Evolutionary conservation across 352 stramenopile genomes (phyloP), one percentile per base, ranked within the genome.

Genomic region (Saprolegnia diclina): DNA sequence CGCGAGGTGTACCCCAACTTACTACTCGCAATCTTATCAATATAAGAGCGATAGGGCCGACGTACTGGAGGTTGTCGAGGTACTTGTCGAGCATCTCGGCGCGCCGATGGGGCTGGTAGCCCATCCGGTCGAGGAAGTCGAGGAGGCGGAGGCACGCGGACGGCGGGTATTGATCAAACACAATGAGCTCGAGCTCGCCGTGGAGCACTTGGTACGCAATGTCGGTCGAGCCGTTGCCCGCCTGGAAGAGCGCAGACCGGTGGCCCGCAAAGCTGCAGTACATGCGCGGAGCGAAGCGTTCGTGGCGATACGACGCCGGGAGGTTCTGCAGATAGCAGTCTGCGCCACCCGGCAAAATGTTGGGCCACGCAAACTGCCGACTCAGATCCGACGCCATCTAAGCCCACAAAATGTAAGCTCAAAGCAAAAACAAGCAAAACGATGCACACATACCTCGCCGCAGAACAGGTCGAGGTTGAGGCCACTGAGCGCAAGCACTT

Each of bases 281-380:
- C 9, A 94, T 72, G 16, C 83, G 63, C 35, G 86, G 83, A 71
- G 83, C 89, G 0, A 76, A 74, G 70, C 91, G 90, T 13, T 80
- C 81, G 54, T 88, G 75, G 46, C 80, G 85, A 45, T 77, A 83
- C 65, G 73, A 76, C 63, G 89, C 78, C 2, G 86, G 83, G 7
- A 91, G 67, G 59, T 94, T 92, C 67, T 94, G 86, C 22, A 94
- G 74, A 72, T 90, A 77, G 45, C 86, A 94, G 59, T 94, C 82
- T 22, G 88, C 89, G 7, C 86, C 86, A 19, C 86, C 84, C 19
- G 86, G 82, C 71, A 94, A 92, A 6, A 94, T 74, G 66, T n/a
- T 24, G 11, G 92, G 80, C 86, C 86, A 94, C 38, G 89, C 83
- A 71, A 92, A 94, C 35, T 81, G 80, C 74, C 90, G 89, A 57